These are phyloP conservation scores for Aspergillus alliaceus DNA, from an alignment of 2,329 filamentous ascomycete species.

Conservation along the genomic window DNA sequence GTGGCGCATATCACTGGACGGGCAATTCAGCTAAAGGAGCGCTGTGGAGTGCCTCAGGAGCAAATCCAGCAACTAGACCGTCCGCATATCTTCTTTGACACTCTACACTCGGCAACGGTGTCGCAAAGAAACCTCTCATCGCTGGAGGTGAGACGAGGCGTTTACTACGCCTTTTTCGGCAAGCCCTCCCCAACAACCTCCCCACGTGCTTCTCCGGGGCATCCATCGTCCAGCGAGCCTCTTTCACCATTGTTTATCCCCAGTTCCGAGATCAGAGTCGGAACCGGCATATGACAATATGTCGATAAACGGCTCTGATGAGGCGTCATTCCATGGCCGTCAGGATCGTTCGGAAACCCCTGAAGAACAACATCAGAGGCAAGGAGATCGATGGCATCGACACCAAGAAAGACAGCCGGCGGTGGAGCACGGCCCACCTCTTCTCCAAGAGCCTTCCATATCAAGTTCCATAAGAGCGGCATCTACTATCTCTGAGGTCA, in stretches of 20 bases:
- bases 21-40: constrained; percentile 4
- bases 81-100: constrained; percentile 4
- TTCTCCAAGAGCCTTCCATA: background rate
- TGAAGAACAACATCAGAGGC: background rate
- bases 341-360: background rate
- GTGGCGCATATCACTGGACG: background rate
- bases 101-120: background rate
- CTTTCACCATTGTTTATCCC: background rate
- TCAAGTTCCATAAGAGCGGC: background rate
- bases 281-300: background rate
- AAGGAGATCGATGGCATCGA: background rate
- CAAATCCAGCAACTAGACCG: constrained; percentile 2
- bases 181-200: background rate
- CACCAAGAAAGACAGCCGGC: background rate
- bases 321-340: background rate
- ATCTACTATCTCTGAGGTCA: background rate
- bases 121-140: constrained; percentile 5
- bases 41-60: constrained; percentile 4
- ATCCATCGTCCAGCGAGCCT: background rate
- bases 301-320: background rate
- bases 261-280: background rate
- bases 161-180: constrained; percentile 6
- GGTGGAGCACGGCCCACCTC: background rate
- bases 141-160: constrained; percentile 1
- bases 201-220: background rate